Conservation (phyloP, 2,329 filamentous ascomycete species). For the Neoarthrinium moseri region DNA sequence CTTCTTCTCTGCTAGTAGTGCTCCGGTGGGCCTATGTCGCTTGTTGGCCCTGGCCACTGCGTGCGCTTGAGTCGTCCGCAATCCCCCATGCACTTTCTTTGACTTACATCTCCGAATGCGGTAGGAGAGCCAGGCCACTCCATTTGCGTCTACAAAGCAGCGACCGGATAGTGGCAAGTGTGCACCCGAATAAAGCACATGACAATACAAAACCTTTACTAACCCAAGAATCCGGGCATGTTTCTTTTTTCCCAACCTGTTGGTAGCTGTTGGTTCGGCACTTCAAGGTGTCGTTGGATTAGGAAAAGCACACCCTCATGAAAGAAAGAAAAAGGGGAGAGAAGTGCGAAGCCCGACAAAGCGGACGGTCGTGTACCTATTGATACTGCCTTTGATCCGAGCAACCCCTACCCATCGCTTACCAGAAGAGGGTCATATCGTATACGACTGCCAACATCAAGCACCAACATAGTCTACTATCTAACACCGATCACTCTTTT, state of each 20-base stretch:
- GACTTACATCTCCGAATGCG: constrained; percentile 26
- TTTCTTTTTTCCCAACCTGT: constrained; percentile 20
- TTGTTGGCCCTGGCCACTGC: not conserved
- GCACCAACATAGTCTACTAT: not conserved
- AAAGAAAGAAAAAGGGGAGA: constrained; percentile 7
- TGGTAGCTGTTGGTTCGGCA: constrained; percentile 18
- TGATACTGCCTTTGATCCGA: not conserved
- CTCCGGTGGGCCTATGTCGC: not conserved
- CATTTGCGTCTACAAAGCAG: constrained; percentile 20
- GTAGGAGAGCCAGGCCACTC: constrained; percentile 16
- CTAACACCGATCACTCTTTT: not conserved
- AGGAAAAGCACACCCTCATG: not conserved
- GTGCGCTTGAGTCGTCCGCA: constrained; percentile 5
- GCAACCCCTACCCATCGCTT: not conserved
- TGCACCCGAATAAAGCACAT: constrained; percentile 2
- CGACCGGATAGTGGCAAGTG: constrained; percentile 11
- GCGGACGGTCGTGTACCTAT: not conserved
- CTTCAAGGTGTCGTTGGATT: not conserved
- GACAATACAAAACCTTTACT: constrained; percentile 28
- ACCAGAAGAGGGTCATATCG: not conserved
- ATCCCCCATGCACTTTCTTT: not conserved
- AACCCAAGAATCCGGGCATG: constrained; percentile 16
- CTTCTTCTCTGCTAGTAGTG: not conserved
- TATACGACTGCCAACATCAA: not conserved
- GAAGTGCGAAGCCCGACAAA: constrained; percentile 15